Evolutionary conservation across 805 yeast genomes (phyloP), one percentile per base, ranked within the genome.

Genomic region (Cephaloascus fragrans): DNA sequence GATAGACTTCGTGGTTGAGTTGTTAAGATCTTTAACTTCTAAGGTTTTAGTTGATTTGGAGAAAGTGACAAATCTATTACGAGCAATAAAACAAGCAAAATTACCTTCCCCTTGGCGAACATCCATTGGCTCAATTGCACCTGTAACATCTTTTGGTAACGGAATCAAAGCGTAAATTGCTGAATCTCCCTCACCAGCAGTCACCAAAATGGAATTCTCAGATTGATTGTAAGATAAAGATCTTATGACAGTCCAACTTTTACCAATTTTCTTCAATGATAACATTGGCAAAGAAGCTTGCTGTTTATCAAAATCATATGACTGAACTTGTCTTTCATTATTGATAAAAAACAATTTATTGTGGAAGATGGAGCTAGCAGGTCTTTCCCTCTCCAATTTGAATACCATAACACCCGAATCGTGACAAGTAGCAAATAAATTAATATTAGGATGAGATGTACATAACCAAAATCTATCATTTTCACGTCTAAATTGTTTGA

Each of bases 341-440:
- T 86, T 87, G 51, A 88, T 77, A 54, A 73, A 90, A 44, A 74
- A 75, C 50, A 93, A 61, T 50, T 73, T 78, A 61, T 84, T 84
- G 56, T 84, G 93, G 62, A 71, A 73, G 26, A 77, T 53, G 4
- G 84, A 61, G 51, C 76, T 75, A n/a, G 96, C 95, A 12, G 98
- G 97, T 60, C 98, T 80, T 69, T 93, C 99, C 58, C 97, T 83
- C 59, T 87, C 96, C 44, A 93, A 73, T 65, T 93, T 93, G 75
- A 93, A 94, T 37, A 93, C 95, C 95, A 89, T 89, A 23, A 88
- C 94, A 59, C 99, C 99, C 14, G 88, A 73, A 61, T 94, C 98
- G 62, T 90, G 97, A 51, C 95, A 90, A 23, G 96, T 83, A 40
- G 96, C 98, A 66, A 93, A 88, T 53, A 93, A 71, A 60, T 93